Evolutionary conservation across 2,329 filamentous ascomycete species (phyloP).

Genomic region (Pseudocercospora fuligena): DNA sequence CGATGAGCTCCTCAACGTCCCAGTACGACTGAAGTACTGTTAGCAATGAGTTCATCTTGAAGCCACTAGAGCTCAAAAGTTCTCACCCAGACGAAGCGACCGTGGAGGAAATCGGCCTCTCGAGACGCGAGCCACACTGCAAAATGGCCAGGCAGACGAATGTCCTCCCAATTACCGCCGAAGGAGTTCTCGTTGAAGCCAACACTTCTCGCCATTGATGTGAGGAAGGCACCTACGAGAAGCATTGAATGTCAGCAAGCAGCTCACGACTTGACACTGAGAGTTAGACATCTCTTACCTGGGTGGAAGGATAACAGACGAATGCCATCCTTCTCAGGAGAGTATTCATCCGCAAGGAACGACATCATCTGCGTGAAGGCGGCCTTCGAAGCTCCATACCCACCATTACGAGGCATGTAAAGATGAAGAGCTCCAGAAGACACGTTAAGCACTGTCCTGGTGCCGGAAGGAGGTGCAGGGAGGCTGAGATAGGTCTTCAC

Average conservation of each 20-base stretch:
- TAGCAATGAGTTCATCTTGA: background rate
- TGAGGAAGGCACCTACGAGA: constrained; percentile 10
- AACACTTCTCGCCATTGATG: constrained; percentile 4
- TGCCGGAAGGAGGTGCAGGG: constrained; percentile 33
- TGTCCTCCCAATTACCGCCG: constrained; percentile 23
- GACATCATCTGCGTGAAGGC: constrained; percentile 20
- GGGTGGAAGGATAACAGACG: constrained; percentile 25
- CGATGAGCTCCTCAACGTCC: constrained; percentile 32
- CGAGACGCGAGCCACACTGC: constrained; percentile 46
- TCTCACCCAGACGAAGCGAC: constrained; percentile 37
- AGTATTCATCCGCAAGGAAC: constrained; percentile 10
- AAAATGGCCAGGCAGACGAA: constrained; percentile 35
- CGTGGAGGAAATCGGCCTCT: constrained; percentile 48
- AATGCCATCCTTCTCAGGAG: background rate
- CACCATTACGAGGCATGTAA: constrained; percentile 17
- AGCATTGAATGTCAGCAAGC: background rate
- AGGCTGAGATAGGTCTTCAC: constrained; percentile 45
- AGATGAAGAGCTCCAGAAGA: constrained; percentile 44
- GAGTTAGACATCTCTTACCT: background rate
- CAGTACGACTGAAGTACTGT: constrained; percentile 16
- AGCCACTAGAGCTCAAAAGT: background rate
- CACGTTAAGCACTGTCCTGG: constrained; percentile 42
- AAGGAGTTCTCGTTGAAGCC: constrained; percentile 2
- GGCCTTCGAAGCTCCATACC: constrained; percentile 24
- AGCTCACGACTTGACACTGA: background rate